Evolutionary conservation across 1,284 basidiomycete genomes (phyloP).

Genomic region (Microbotryum intermedium): DNA sequence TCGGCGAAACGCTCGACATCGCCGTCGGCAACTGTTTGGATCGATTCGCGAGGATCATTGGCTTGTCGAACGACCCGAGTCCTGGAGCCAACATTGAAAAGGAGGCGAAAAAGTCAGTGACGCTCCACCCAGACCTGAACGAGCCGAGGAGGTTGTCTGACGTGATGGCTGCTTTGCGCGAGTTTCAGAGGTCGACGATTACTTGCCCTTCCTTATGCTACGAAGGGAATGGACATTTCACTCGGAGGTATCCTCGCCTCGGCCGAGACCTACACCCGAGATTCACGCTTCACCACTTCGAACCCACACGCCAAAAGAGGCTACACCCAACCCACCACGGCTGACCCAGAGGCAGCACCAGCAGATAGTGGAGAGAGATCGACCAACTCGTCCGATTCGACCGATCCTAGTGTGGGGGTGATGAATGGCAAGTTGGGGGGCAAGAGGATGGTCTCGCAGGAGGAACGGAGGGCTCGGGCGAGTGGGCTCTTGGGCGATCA

Average conservation of each 20-base stretch:
- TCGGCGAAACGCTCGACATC: constrained; percentile 97
- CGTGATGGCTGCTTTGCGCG: not conserved
- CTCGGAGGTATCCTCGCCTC: constrained; percentile 86
- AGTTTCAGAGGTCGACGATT: constrained; percentile 49
- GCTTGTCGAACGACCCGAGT: constrained; percentile 87
- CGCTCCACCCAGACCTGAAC: not conserved
- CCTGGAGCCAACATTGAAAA: constrained; percentile 99
- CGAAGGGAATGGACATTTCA: constrained; percentile 98
- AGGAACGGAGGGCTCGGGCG: constrained; percentile 16
- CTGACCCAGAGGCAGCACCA: too few relatives aligned
- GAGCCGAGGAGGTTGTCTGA: not conserved
- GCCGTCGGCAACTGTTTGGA: constrained; percentile 98
- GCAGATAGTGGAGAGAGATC: not conserved
- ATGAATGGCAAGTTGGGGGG: not conserved
- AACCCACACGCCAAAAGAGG: constrained; percentile 1
- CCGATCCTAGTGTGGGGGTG: not conserved
- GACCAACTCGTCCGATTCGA: constrained; percentile 32
- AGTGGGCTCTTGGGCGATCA: constrained; percentile 16
- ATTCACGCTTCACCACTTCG: constrained; percentile 33
- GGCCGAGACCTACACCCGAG: constrained; percentile 70
- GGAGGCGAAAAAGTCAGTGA: constrained; percentile 71
- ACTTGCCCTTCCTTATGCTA: constrained; percentile 81
- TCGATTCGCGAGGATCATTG: constrained; percentile 92
- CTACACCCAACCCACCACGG: too few relatives aligned
- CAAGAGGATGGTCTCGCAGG: constrained; percentile 8